Percentiles rank a stretch among this genome's conserved stretches.
These are phyloP conservation scores for Penicillium concentricum DNA, from an alignment of 2,329 filamentous ascomycete genomes.

Conservation along the genomic window DNA sequence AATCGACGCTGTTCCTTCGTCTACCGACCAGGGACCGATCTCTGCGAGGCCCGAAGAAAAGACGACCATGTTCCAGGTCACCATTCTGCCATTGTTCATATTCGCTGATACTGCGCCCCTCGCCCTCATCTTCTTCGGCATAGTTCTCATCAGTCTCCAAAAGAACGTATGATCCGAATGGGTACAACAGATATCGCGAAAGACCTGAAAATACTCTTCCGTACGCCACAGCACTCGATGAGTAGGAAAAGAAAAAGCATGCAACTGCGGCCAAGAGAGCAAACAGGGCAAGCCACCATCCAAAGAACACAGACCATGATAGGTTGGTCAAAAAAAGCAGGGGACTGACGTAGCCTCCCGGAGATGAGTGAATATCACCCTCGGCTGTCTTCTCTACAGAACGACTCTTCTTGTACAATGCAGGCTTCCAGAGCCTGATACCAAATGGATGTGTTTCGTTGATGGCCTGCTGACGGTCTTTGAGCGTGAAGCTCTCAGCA, in stretches of 20 bases:
- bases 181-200: constrained; percentile 85
- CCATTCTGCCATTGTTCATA: constrained; percentile 99
- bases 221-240: constrained; percentile 79
- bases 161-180: constrained; percentile 93
- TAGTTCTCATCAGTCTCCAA: constrained; percentile 94
- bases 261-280: constrained; percentile 71
- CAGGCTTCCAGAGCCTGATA: constrained; percentile 98
- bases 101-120: constrained; percentile 95
- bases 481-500: constrained; percentile 95
- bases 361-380: constrained; percentile 93
- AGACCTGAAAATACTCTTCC: constrained; percentile 81
- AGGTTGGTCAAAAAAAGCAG: constrained; percentile 88
- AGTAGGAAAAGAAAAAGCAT: constrained; percentile 77
- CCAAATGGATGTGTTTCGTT: constrained; percentile 98
- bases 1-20: constrained; percentile 84
- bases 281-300: constrained; percentile 89
- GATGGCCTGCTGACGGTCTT: constrained; percentile 95
- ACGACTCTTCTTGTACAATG: constrained; percentile 93
- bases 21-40: constrained; percentile 80
- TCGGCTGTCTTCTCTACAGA: constrained; percentile 96
- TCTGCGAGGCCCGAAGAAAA: constrained; percentile 86
- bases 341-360: constrained; percentile 78
- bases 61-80: constrained; percentile 88
- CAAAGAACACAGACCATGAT: constrained; percentile 86
- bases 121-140: constrained; percentile 87